Base-by-base conservation (phyloP, 73 alveolate genomes). In the Paramecium sonneborni region DNA sequence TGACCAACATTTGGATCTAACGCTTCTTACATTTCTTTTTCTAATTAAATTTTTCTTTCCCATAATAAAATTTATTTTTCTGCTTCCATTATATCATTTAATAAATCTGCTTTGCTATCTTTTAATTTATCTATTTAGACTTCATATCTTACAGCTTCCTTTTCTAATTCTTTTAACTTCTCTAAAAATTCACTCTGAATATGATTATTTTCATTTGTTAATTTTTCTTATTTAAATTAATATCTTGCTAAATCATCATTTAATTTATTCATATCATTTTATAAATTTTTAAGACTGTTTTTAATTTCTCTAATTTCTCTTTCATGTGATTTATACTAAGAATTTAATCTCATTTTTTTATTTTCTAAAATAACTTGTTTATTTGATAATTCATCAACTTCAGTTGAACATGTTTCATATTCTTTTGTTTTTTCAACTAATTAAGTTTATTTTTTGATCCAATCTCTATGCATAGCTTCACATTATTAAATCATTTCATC, bases 1-100 rank as follows among this genome's bases (percentile, higher is more conserved):
- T 97, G 94, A 15, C 99, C 99, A 55, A 98, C 98, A 82, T 97
- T 97, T 4, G 99, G 99, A 92, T 98, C 99, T 41, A 98, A 94
- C 26, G 99, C 97, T 38, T 96, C 98, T 96, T 98, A 98, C 99
- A 98, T 98, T 97, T 98, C 99, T 87, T 97, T 97, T 93, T 98
- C 99, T n/a, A 98, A 94, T 96, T 98, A 96, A 55, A 98, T 98
- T 93, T 97, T 98, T 87, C 99, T 95, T 86, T 98, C 99, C 99
- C 99, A 98, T 35, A 98, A 93, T 79, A 97, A 93, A 57, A 98
- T 98, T 96, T 98, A 96, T 76, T 99, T 95, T 84, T 98, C 99
- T 26, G 99, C 98, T 69, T 98, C 99, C 21, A 98, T 98, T 57
- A 98, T 98, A 89, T 98, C 99, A 24, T 98, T 98, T 35, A 98